Evolutionary conservation across 2,329 filamentous ascomycete genomes (phyloP).

Genomic region (Aspergillus sp.): DNA sequence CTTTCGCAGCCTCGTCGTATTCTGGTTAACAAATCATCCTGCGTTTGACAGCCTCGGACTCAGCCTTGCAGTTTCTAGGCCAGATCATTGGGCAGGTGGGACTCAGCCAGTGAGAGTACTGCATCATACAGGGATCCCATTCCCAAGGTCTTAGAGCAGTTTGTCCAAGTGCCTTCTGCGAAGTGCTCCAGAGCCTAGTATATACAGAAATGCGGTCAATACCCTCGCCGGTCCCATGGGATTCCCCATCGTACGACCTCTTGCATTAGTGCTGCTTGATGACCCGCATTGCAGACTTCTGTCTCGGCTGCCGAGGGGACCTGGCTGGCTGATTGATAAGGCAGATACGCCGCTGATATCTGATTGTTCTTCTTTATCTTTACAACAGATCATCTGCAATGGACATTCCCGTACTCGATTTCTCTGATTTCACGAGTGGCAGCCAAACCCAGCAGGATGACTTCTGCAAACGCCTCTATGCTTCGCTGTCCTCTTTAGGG

Average conservation of each 20-base stretch:
- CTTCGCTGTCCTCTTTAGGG: background rate
- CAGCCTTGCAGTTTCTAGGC: background rate
- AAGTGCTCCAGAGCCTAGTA: background rate
- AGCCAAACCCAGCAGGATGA: conserved; percentile 1
- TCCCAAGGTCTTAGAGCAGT: too few species aligned
- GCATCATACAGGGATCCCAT: background rate
- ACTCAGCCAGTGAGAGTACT: background rate
- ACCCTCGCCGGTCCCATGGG: background rate
- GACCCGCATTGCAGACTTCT: background rate
- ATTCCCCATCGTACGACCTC: background rate
- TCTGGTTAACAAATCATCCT: background rate
- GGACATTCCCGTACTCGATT: conserved; percentile 7
- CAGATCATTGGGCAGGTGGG: too few species aligned
- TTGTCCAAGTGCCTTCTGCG: too few species aligned
- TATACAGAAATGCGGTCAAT: background rate
- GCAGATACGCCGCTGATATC: background rate
- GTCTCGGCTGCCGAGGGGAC: background rate
- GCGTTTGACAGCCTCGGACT: background rate
- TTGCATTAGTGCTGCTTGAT: background rate
- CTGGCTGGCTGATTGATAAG: background rate
- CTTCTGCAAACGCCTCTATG: background rate
- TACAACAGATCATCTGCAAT: background rate
- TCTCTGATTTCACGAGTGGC: background rate
- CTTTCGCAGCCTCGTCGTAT: background rate
- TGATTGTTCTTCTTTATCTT: background rate